Base-by-base conservation (phyloP, 306 rosid genomes). In the Inga leiocalycina region DNA sequence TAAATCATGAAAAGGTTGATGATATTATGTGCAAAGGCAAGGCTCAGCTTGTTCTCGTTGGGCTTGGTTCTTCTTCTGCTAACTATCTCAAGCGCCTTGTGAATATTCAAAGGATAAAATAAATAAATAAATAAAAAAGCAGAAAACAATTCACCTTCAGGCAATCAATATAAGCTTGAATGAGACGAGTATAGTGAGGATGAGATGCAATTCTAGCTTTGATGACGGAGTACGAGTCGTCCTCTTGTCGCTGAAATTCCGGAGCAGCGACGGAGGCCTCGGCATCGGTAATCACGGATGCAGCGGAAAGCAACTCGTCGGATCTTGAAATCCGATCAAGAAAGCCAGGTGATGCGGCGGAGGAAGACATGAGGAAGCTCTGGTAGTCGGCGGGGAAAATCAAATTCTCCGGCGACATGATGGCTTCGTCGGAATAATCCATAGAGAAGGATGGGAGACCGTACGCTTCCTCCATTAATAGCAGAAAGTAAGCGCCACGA, bases 371-470 rank as follows among this genome's bases (percentile, higher is more conserved):
- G 15, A 91, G 84, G 8, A 87, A 83, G 69, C 76, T 88, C 86
- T 88, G 92, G 88, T 94, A 93, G 74, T 97, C 97, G 16, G 88
- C 20, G 8, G 97, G 97, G 2, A 94, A 86, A 75, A 92, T 89
- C 88, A 91, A 97, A 88, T 91, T 91, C 80, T 94, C 99, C 84
- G 98, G 97, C 67, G 94, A 84, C 94, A 93, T 90, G 79, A 94
- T 71, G 2, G 92, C 88, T 75, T 84, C 87, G 57, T 92, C 97
- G 3, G 91, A 88, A 81, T 88, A 96, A 34, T 93, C 98, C 77
- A 17, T 79, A 75, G 87, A 79, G 7, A 93, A 77, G 37, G 91
- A 88, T 11, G 88, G 76, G 6, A 22, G 20, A 3, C 95, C 98
- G 91, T 97, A 97, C 91, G 89, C 89, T 88, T 90, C 92, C 37